Evolutionary conservation across 805 yeast species (phyloP).

Genomic region (Lachancea nothofagi): DNA sequence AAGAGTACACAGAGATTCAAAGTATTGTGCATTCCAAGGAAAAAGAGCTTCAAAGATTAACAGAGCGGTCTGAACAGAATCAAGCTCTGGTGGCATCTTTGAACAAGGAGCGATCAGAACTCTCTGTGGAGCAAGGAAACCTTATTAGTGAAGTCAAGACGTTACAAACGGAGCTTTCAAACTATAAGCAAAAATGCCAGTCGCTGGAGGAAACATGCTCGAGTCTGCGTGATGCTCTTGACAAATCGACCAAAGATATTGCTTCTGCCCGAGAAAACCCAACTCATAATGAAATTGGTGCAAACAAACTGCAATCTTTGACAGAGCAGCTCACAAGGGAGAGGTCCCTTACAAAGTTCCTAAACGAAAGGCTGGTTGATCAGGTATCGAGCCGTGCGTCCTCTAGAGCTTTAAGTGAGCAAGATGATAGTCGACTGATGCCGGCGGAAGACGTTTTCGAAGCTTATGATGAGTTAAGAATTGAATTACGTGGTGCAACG

Average conservation of each 20-base stretch:
- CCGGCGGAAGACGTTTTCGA: conserved; percentile 11
- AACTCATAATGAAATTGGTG: conserved; percentile 31
- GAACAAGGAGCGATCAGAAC: conserved; percentile 30
- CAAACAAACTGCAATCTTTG: conserved; percentile 33
- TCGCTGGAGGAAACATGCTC: conserved; percentile 40
- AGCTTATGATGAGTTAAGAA: conserved; percentile 45
- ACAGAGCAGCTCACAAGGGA: conserved; percentile 38
- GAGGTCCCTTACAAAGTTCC: conserved; percentile 25
- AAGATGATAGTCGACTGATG: conserved; percentile 16
- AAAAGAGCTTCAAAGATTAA: conserved; percentile 30
- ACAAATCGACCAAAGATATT: background rate
- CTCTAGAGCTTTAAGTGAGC: conserved; percentile 23
- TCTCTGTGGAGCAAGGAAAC: conserved; percentile 26
- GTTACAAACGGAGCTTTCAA: conserved; percentile 25
- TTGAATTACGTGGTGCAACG: conserved; percentile 48
- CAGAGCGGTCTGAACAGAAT: conserved; percentile 24
- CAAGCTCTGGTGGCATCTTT: conserved; percentile 24
- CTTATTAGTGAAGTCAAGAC: conserved; percentile 26
- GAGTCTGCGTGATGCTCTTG: conserved; percentile 24
- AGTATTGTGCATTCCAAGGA: conserved; percentile 35
- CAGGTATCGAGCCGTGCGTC: conserved; percentile 22
- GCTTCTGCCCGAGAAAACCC: conserved; percentile 32
- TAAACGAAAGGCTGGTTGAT: conserved; percentile 29
- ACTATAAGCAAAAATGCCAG: conserved; percentile 25
- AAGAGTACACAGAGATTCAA: conserved; percentile 34